Conservation (phyloP, 371 early-diverging fungal genomes). For the Rhizopus sp. region DNA sequence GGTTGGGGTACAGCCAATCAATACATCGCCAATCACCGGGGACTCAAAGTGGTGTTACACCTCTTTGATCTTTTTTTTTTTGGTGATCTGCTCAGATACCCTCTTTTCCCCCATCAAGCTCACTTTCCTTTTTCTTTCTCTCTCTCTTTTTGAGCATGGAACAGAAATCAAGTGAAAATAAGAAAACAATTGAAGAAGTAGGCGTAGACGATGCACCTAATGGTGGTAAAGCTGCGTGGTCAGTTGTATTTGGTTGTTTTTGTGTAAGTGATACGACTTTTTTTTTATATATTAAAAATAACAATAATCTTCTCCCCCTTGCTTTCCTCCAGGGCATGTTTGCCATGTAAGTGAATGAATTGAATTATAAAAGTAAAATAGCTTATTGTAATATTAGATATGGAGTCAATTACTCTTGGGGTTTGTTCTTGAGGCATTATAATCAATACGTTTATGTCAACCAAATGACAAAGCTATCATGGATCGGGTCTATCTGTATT, state of each 20-base stretch:
- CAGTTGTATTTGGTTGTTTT: conserved; percentile 34
- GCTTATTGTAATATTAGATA: conserved; percentile 23
- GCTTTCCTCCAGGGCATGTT: conserved; percentile 31
- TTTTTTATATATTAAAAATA: neutral
- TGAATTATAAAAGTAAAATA: neutral
- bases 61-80: no score
- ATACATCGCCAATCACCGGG: no score
- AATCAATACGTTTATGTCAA: conserved; percentile 31
- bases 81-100: no score
- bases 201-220: conserved; percentile 25
- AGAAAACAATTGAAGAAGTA: neutral
- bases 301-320: neutral
- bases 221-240: conserved; percentile 35
- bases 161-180: neutral
- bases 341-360: conserved; percentile 27
- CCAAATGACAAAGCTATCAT: conserved; percentile 34
- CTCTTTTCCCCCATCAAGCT: no score
- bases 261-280: conserved; percentile 26
- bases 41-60: no score
- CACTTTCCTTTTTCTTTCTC: neutral
- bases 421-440: conserved; percentile 35
- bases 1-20: no score
- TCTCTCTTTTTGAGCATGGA: neutral
- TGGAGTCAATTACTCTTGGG: conserved; percentile 46
- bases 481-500: conserved; percentile 48